Evolutionary conservation across 805 yeast genomes (phyloP), one percentile per base, ranked within the genome.

Genomic region (Tetrapisispora arboricola): DNA sequence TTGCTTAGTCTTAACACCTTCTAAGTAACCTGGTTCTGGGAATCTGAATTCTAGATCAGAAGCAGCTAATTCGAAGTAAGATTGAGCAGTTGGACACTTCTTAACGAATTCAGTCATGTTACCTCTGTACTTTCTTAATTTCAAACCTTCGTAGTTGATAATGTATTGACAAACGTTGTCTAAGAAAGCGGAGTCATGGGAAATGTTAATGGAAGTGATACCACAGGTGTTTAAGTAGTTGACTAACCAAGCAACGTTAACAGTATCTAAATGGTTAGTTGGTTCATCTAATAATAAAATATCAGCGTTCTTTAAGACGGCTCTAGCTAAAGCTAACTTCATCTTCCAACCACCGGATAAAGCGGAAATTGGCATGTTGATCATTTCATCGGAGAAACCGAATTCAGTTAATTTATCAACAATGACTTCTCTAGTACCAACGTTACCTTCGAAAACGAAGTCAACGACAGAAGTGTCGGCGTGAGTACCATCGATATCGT

Each of bases 321-420:
- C 98, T 75, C 96, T 86, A 60, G 98, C 97, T 64, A 90, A 79
- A 67, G 97, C 97, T 70, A 90, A 80, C 75, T 92, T 92, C 98
- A 90, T 90, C 82, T 92, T 92, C 98, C 98, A 90, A 80, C 98
- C 98, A 82, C 98, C 98, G 65, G 98, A 92, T 60, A 92, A 78
- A 52, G 96, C 84, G 65, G 86, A 79, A 68, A 90, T 90, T 64
- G 96, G 94, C 94, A 83, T 84, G 51, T 63, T 66, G 63, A 83
- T 79, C 96, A 90, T 92, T 65, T 81, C 95, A 46, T 85, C 90
- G 58, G 92, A 61, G 88, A 92, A 92, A 64, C 80, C 78, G 76
- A 92, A 90, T 72, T 87, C 96, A 49, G 68, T 70, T 68, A 92
- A 80, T 68, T 87, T 84, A 51, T 66, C 75, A 54, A 65, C 70